Percentiles rank a stretch among this genome's conserved stretches.
Evolutionary conservation across 345 rosid species (phyloP).

Genomic region (Abelmoschus esculentus): DNA sequence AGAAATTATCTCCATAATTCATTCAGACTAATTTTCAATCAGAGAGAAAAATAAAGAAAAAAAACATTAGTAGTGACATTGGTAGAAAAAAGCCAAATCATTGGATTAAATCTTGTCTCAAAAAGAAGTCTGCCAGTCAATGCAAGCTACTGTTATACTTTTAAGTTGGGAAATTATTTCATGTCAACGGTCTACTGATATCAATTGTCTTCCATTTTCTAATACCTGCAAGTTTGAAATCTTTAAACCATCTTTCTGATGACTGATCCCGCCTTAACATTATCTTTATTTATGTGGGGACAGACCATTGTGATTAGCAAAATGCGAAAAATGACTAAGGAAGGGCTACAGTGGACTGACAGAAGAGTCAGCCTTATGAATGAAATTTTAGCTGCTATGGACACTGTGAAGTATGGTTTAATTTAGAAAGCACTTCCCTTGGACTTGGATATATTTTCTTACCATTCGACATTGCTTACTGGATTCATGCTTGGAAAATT

Average conservation of each 20-base stretch:
- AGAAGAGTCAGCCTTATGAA: slow-evolving; percentile 84
- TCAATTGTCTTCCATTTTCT: background rate
- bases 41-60: background rate
- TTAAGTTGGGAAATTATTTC: background rate
- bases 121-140: background rate
- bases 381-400: slow-evolving; percentile 94
- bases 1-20: background rate
- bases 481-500: slow-evolving; percentile 10
- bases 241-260: background rate
- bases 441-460: background rate
- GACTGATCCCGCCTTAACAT: slow-evolving; percentile 4
- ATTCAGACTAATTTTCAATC: background rate
- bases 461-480: background rate
- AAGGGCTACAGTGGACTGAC: slow-evolving; percentile 91
- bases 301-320: slow-evolving; percentile 79
- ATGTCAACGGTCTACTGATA: background rate
- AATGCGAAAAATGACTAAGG: slow-evolving; percentile 82
- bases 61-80: background rate
- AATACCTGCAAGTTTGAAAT: background rate
- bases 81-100: background rate
- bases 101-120: background rate
- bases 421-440: background rate
- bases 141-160: background rate
- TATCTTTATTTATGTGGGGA: slow-evolving; percentile 13
- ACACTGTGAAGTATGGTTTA: slow-evolving; percentile 78